These are phyloP conservation scores for Nasturtium officinale DNA, from an alignment of 345 rosid species.

Conservation along the genomic window DNA sequence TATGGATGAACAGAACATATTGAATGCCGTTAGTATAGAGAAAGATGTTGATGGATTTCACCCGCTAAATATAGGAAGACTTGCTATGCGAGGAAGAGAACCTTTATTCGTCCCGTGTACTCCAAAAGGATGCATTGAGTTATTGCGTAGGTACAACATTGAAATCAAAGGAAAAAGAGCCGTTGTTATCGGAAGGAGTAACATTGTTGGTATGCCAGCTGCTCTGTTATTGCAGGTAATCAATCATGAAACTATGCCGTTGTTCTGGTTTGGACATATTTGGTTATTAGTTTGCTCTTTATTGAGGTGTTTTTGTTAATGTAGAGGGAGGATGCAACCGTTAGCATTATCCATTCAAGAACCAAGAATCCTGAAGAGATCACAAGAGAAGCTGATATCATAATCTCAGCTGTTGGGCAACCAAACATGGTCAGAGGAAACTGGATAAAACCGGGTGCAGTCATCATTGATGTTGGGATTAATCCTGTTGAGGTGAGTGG, in stretches of 20 bases:
- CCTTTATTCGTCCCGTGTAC: slow-evolving; percentile 85
- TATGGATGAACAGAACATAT: slow-evolving; percentile 72
- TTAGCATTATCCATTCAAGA: slow-evolving; percentile 76
- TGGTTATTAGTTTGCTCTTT: not conserved
- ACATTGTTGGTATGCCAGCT: slow-evolving; percentile 95
- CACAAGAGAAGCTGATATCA: slow-evolving; percentile 72
- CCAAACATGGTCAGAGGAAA: slow-evolving; percentile 80
- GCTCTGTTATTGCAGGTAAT: slow-evolving; percentile 80
- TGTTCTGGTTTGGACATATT: not conserved
- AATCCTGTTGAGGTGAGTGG: slow-evolving; percentile 71
- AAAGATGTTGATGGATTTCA: slow-evolving; percentile 94
- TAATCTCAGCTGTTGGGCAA: slow-evolving; percentile 78
- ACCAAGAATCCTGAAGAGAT: slow-evolving; percentile 78
- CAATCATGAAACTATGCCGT: slow-evolving; percentile 8
- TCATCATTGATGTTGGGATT: slow-evolving; percentile 86
- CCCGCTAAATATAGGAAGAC: slow-evolving; percentile 80
- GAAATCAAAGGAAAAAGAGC: slow-evolving; percentile 83
- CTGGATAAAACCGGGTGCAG: slow-evolving; percentile 94
- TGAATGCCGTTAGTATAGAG: slow-evolving; percentile 74
- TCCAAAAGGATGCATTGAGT: slow-evolving; percentile 90
- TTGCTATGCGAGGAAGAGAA: slow-evolving; percentile 88
- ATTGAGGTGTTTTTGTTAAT: slow-evolving; percentile 11
- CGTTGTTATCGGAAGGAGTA: slow-evolving; percentile 86
- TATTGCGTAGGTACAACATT: slow-evolving; percentile 70
- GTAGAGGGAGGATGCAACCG: slow-evolving; percentile 83